Conservation (phyloP, 2,329 filamentous ascomycete genomes). For the Zymoseptoria tritici region DNA sequence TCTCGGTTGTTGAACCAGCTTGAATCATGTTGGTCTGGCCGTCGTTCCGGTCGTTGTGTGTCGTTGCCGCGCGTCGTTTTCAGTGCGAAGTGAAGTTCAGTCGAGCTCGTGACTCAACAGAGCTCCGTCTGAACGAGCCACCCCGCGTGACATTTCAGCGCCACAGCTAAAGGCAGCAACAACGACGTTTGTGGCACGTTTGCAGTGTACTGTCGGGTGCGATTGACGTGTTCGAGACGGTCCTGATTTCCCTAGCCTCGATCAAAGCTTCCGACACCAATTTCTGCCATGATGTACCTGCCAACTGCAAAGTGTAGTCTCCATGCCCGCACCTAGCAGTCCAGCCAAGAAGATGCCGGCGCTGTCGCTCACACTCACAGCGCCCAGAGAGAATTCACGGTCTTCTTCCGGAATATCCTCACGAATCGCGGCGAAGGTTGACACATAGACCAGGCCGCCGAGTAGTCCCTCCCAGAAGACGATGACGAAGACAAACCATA, state of each 20-base stretch:
- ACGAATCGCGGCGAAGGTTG: slow-evolving; percentile 90
- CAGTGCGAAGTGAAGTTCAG: background rate
- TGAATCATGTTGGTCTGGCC: background rate
- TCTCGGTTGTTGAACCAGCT: background rate
- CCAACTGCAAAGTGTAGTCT: slow-evolving; percentile 74
- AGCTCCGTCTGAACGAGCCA: background rate
- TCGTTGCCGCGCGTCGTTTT: background rate
- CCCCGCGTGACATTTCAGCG: background rate
- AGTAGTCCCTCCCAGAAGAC: slow-evolving; percentile 93
- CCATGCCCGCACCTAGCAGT: slow-evolving; percentile 73
- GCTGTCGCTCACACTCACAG: slow-evolving; percentile 86
- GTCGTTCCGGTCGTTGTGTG: background rate
- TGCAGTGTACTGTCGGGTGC: background rate
- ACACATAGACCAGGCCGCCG: slow-evolving; percentile 88
- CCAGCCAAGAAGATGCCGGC: slow-evolving; percentile 84
- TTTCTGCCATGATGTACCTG: slow-evolving; percentile 74
- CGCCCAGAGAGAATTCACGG: slow-evolving; percentile 83
- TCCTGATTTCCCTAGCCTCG: background rate
- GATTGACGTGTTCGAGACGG: too few relatives aligned
- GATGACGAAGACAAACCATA: slow-evolving; percentile 77
- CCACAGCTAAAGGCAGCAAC: background rate
- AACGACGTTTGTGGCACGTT: background rate
- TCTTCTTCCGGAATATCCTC: slow-evolving; percentile 70
- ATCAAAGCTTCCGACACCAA: slow-evolving; percentile 35
- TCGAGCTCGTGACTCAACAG: background rate